A percentile compares a stretch with the other conserved stretches of the same genome.
Conservation (phyloP, 2,329 filamentous ascomycete species). For the Periconia sp. region DNA sequence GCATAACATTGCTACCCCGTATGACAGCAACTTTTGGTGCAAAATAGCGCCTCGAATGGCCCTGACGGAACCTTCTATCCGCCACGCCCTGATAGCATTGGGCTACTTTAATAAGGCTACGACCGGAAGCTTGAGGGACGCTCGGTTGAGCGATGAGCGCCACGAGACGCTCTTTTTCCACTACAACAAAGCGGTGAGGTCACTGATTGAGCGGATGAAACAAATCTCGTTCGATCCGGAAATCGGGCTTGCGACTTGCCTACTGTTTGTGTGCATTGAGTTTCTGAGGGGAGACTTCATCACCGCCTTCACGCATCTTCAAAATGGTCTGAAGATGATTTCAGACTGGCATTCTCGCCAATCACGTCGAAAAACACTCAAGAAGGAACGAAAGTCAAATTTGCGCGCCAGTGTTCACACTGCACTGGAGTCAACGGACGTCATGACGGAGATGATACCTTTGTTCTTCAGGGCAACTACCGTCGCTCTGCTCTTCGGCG, state of each 20-base stretch:
- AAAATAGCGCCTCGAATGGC: slow-evolving; percentile 46
- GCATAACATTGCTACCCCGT: slow-evolving; percentile 37
- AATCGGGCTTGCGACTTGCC: slow-evolving; percentile 46
- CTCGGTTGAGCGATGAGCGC: slow-evolving; percentile 10
- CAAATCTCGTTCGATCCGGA: slow-evolving; percentile 35
- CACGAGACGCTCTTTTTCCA: slow-evolving; percentile 39
- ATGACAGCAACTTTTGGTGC: slow-evolving; percentile 45
- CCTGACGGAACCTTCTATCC: slow-evolving; percentile 44
- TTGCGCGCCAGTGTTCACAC: not conserved
- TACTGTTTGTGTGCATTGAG: slow-evolving; percentile 49
- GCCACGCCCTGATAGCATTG: slow-evolving; percentile 48
- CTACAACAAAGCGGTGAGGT: slow-evolving; percentile 46
- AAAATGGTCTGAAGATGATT: slow-evolving; percentile 47
- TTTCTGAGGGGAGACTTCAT: slow-evolving; percentile 46
- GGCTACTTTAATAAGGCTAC: slow-evolving; percentile 36
- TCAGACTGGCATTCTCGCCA: not conserved
- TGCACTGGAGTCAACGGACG: not conserved
- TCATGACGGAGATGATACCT: slow-evolving; percentile 11
- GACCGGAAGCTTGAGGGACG: slow-evolving; percentile 22
- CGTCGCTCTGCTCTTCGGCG: slow-evolving; percentile 9
- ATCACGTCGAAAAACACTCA: not conserved
- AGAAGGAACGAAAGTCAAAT: not conserved
- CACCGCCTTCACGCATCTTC: slow-evolving; percentile 46
- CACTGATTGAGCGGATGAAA: slow-evolving; percentile 35
- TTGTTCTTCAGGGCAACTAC: slow-evolving; percentile 13